Conservation (phyloP, 1,139 yeast genomes). For the Ashbya aceris region DNA sequence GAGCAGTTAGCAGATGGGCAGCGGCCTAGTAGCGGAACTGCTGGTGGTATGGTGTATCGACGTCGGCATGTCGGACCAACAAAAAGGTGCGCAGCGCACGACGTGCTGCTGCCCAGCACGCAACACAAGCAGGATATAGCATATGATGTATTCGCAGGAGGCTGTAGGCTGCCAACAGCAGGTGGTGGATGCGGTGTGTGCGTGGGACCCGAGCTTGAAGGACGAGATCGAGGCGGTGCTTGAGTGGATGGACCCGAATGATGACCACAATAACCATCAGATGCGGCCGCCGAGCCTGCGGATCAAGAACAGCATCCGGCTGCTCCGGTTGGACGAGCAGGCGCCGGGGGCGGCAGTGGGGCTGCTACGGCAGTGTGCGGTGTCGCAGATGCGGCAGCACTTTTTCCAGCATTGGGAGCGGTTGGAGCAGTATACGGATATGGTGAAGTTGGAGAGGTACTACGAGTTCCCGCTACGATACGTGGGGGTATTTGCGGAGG, state of each 20-base stretch:
- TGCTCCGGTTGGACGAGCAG: conserved; percentile 9
- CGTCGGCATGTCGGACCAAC: too few species aligned
- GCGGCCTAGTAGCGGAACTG: too few species aligned
- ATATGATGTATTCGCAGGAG: conserved; percentile 4
- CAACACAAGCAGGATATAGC: background rate
- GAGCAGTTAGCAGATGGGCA: too few species aligned
- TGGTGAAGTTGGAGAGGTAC: conserved; percentile 17
- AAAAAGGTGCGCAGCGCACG: too few species aligned
- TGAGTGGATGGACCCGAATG: conserved; percentile 23
- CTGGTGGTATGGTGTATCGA: too few species aligned
- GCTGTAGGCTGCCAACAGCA: conserved; percentile 3
- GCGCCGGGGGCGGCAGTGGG: conserved; percentile 7
- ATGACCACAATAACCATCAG: conserved; percentile 17
- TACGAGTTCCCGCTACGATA: conserved; percentile 22
- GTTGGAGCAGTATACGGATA: conserved; percentile 16
- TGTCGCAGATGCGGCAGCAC: conserved; percentile 17
- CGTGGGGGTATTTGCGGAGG: conserved; percentile 10
- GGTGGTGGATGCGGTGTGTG: conserved; percentile 1
- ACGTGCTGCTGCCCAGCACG: too few species aligned
- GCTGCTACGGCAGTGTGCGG: conserved; percentile 15
- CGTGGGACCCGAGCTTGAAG: conserved; percentile 4
- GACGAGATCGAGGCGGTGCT: conserved; percentile 22
- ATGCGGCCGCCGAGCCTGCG: conserved; percentile 21
- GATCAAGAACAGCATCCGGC: conserved; percentile 18
- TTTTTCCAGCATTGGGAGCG: conserved; percentile 14